phyloP scores from a whole-genome alignment of 2,329 filamentous ascomycete species.

The Aspergillus piperis region DNA sequence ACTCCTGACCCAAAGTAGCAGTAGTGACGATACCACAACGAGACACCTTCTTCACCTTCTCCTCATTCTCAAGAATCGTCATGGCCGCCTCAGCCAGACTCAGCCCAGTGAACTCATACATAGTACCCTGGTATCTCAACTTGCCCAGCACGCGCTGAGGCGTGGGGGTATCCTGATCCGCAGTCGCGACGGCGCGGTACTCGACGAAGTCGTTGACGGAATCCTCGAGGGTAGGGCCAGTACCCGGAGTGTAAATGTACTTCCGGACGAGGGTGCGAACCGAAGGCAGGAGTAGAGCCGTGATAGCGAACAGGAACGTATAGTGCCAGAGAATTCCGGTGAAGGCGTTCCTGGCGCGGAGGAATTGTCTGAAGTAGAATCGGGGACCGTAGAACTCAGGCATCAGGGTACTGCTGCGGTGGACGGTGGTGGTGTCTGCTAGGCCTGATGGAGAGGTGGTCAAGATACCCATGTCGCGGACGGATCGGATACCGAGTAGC shows the following conservation, averaged over 20 bases:
- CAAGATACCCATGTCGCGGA: slow-evolving; percentile 60
- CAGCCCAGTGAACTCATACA: slow-evolving; percentile 48
- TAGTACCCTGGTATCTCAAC: slow-evolving; percentile 43
- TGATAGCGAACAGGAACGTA: slow-evolving; percentile 46
- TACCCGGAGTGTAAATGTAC: slow-evolving; percentile 53
- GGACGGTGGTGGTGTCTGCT: slow-evolving; percentile 59
- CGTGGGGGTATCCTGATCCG: slow-evolving; percentile 37
- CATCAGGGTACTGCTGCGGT: slow-evolving; percentile 61
- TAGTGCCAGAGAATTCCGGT: slow-evolving; percentile 53
- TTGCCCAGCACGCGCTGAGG: slow-evolving; percentile 46
- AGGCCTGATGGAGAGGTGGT: slow-evolving; percentile 56
- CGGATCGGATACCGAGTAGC: slow-evolving; percentile 53
- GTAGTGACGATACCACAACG: slow-evolving; percentile 52
- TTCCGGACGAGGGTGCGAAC: slow-evolving; percentile 54
- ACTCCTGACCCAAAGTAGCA: slow-evolving; percentile 50
- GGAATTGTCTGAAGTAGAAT: slow-evolving; percentile 61
- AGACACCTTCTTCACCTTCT: slow-evolving; percentile 43
- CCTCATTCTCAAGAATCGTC: slow-evolving; percentile 46
- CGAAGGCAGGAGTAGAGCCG: slow-evolving; percentile 54
- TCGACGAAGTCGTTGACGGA: slow-evolving; percentile 43
- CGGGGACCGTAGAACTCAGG: slow-evolving; percentile 59
- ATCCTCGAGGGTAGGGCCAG: slow-evolving; percentile 51
- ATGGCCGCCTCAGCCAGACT: slow-evolving; percentile 49
- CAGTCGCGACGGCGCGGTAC: slow-evolving; percentile 48
- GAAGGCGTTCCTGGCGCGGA: slow-evolving; percentile 53